phyloP scores from a whole-genome alignment of 2,329 filamentous ascomycete genomes.

The Fusarium tricinctum region DNA sequence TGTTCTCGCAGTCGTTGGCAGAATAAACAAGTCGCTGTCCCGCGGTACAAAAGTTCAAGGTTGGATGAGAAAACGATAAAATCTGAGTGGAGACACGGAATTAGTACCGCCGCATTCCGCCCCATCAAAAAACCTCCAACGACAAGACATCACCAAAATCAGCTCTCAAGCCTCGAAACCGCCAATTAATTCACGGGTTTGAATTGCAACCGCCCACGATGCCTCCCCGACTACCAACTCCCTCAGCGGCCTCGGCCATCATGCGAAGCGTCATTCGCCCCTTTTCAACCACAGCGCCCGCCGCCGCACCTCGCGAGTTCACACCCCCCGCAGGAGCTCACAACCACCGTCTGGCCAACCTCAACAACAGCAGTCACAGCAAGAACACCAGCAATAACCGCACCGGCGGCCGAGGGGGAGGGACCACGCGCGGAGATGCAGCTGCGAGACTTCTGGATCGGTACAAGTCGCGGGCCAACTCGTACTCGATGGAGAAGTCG shows the following conservation, averaged over 20 bases:
- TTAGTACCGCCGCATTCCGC: conserved; percentile 44
- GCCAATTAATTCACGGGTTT: conserved; percentile 3
- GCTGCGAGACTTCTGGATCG: conserved; percentile 50
- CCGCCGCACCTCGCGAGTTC: conserved; percentile 46
- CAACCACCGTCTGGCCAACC: conserved; percentile 43
- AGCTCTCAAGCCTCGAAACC: conserved; percentile 11
- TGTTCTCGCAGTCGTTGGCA: conserved; percentile 2
- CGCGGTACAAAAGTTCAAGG: conserved; percentile 21
- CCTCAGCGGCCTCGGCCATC: conserved; percentile 42
- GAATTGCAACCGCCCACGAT: conserved; percentile 52
- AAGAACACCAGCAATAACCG: not conserved
- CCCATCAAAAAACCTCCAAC: conserved; percentile 48
- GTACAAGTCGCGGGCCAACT: conserved; percentile 42
- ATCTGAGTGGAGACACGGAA: conserved; percentile 49
- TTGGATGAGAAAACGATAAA: conserved; percentile 46
- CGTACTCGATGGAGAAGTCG: conserved; percentile 49
- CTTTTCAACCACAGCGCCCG: conserved; percentile 51
- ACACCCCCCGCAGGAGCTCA: conserved; percentile 13
- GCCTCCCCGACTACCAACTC: conserved; percentile 57
- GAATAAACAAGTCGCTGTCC: conserved; percentile 12
- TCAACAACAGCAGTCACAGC: conserved; percentile 38
- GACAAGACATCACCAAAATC: conserved; percentile 31
- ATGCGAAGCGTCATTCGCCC: conserved; percentile 42
- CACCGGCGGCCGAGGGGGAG: not conserved
- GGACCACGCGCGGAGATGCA: conserved; percentile 45